phyloP scores from a whole-genome alignment of 2,329 filamentous ascomycete genomes.

The Arthroderma sp. region DNA sequence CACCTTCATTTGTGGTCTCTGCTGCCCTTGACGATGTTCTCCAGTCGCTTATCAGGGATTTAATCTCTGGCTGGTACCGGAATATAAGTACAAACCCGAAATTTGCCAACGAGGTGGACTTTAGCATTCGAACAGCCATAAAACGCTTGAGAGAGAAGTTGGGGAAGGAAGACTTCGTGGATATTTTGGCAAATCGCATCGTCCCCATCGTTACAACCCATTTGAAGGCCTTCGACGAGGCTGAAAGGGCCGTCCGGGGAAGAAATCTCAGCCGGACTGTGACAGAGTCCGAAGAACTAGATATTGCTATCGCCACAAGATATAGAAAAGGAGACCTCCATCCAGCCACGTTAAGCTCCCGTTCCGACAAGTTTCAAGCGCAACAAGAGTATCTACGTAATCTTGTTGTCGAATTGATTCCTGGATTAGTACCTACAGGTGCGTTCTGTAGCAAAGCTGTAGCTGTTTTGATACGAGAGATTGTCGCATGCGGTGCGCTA shows the following conservation, averaged over 20 bases:
- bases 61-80: conserved; percentile 77
- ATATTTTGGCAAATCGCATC: conserved; percentile 65
- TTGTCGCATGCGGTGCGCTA: conserved; percentile 84
- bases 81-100: conserved; percentile 67
- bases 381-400: conserved; percentile 82
- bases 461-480: conserved; percentile 67
- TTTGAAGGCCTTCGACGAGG: conserved; percentile 79
- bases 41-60: conserved; percentile 64
- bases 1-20: conserved; percentile 63
- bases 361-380: conserved; percentile 67
- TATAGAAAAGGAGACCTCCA: conserved; percentile 83
- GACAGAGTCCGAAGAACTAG: conserved; percentile 91
- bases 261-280: conserved; percentile 77
- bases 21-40: conserved; percentile 68
- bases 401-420: conserved; percentile 58
- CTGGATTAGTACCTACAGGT: conserved; percentile 57
- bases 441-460: conserved; percentile 72
- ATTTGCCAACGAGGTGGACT: conserved; percentile 81
- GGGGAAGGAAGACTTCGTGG: conserved; percentile 65
- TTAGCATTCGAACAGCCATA: conserved; percentile 59
- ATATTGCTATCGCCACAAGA: conserved; percentile 88
- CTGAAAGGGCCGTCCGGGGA: conserved; percentile 74
- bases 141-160: conserved; percentile 58
- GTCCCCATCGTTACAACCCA: conserved; percentile 82
- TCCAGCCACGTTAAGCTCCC: conserved; percentile 66